These are phyloP conservation scores for Yamadazyma insecticola DNA, from an alignment of 805 yeast genomes.

Conservation along the genomic window DNA sequence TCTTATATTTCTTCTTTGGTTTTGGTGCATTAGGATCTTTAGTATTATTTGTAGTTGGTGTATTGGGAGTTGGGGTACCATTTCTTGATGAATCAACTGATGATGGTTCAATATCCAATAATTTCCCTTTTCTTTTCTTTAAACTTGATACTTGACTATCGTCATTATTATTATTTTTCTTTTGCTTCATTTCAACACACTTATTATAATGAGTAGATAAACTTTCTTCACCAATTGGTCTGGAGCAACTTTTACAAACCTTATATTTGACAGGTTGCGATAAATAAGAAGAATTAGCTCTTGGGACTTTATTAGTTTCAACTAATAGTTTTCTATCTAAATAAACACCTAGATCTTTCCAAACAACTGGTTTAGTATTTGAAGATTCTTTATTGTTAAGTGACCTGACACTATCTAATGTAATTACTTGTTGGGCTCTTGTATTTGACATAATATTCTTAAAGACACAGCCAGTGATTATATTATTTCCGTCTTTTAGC, in stretches of 20 bases:
- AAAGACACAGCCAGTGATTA: too few relatives aligned
- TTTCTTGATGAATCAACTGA: slow-evolving; percentile 38
- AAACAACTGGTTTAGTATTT: slow-evolving; percentile 23
- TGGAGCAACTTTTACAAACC: slow-evolving; percentile 33
- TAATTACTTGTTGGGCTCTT: slow-evolving; percentile 6
- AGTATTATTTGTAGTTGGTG: slow-evolving; percentile 18
- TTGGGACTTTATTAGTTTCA: slow-evolving; percentile 15
- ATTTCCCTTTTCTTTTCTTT: slow-evolving; percentile 25
- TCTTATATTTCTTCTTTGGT: slow-evolving; percentile 42
- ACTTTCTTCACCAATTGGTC: slow-evolving; percentile 38
- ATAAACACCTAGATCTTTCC: slow-evolving; percentile 43
- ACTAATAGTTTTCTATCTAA: slow-evolving; percentile 34
- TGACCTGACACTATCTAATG: slow-evolving; percentile 10
- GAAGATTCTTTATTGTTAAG: too few relatives aligned
- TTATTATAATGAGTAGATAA: slow-evolving; percentile 25
- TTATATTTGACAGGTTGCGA: slow-evolving; percentile 32
- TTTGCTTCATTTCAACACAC: slow-evolving; percentile 38
- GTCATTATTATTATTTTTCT: slow-evolving; percentile 11
- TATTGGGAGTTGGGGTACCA: slow-evolving; percentile 31
- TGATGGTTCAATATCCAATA: slow-evolving; percentile 31
- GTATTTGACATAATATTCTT: background rate
- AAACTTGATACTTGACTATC: slow-evolving; percentile 3
- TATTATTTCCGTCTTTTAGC: too few relatives aligned
- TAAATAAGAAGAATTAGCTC: slow-evolving; percentile 22
- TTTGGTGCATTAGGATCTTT: too few relatives aligned